phyloP scores from a whole-genome alignment of 192 early-diverging fungal species.

The Podila clonocystis region DNA sequence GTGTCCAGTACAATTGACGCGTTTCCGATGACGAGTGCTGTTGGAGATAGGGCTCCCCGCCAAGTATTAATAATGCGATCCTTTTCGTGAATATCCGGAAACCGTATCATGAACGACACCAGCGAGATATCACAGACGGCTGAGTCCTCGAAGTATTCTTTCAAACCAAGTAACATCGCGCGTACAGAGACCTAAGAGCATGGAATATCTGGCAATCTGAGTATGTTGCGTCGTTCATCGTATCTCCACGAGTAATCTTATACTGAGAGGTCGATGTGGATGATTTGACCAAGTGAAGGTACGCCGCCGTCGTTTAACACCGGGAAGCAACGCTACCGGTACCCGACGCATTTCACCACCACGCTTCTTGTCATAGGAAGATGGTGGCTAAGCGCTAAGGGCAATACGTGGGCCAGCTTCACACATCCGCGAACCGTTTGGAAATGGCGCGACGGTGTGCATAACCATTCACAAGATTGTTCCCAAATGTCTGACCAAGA shows the following conservation, averaged over 20 bases:
- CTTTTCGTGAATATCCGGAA: conserved; percentile 33
- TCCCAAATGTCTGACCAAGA: conserved; percentile 47
- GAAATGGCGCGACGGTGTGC: conserved; percentile 17
- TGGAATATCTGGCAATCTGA: conserved; percentile 15
- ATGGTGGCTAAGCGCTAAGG: conserved; percentile 39
- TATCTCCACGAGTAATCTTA: conserved; percentile 17
- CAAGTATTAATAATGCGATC: conserved; percentile 20
- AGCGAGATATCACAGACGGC: conserved; percentile 24
- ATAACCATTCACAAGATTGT: conserved; percentile 39
- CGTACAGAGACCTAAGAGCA: conserved; percentile 11
- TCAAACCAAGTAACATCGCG: conserved; percentile 28
- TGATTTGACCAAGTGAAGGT: conserved; percentile 45
- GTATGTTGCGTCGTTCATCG: conserved; percentile 7
- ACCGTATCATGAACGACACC: conserved; percentile 26
- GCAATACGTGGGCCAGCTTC: conserved; percentile 46
- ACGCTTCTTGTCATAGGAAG: conserved; percentile 38
- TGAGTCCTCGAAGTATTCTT: conserved; percentile 23
- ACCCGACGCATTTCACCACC: conserved; percentile 45
- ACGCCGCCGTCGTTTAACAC: conserved; percentile 36
- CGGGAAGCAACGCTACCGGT: conserved; percentile 34
- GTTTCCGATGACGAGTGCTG: conserved; percentile 26
- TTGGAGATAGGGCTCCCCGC: conserved; percentile 22
- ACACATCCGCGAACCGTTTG: conserved; percentile 24
- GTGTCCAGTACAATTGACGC: conserved; percentile 8
- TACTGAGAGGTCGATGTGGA: conserved; percentile 16